These are phyloP conservation scores for Monosporozyma yasuniensis DNA, from an alignment of 805 yeast genomes.

Conservation along the genomic window DNA sequence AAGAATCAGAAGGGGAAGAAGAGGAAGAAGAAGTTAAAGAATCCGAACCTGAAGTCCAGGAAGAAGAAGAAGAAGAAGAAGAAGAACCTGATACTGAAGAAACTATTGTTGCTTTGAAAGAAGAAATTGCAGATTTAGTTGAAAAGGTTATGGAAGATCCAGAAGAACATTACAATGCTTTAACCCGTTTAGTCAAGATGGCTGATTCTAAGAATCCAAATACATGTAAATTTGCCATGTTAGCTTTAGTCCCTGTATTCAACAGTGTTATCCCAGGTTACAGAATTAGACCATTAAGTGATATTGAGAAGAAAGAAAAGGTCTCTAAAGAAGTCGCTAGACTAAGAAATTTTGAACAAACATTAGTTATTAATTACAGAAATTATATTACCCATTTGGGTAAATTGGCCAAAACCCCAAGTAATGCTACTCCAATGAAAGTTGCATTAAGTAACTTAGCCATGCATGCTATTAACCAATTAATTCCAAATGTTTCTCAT, in stretches of 20 bases:
- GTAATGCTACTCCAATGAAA: constrained; percentile 26
- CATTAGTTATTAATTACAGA: constrained; percentile 59
- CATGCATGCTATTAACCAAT: constrained; percentile 69
- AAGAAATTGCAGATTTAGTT: constrained; percentile 75
- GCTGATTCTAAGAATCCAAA: constrained; percentile 55
- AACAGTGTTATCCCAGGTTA: constrained; percentile 83
- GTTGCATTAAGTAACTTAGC: constrained; percentile 45
- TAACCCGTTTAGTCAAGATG: constrained; percentile 64
- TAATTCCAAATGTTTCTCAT: constrained; percentile 56
- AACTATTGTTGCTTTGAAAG: constrained; percentile 54
- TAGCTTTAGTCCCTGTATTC: constrained; percentile 78
- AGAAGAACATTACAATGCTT: constrained; percentile 63
- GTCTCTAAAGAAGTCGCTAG: constrained; percentile 76
- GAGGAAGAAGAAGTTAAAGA: constrained; percentile 25
- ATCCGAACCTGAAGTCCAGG: constrained; percentile 18
- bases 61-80: constrained; percentile 22
- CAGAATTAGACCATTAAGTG: constrained; percentile 73
- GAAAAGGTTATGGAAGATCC: constrained; percentile 77
- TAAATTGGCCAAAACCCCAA: constrained; percentile 33
- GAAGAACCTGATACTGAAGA: constrained; percentile 45
- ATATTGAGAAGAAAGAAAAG: constrained; percentile 69
- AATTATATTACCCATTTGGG: constrained; percentile 52
- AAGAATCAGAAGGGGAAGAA: constrained; percentile 20
- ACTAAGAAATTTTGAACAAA: constrained; percentile 73
- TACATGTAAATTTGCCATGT: constrained; percentile 59